Evolutionary conservation across 202 grass and related monocot genomes (phyloP).

Genomic region (Panicum hallii): DNA sequence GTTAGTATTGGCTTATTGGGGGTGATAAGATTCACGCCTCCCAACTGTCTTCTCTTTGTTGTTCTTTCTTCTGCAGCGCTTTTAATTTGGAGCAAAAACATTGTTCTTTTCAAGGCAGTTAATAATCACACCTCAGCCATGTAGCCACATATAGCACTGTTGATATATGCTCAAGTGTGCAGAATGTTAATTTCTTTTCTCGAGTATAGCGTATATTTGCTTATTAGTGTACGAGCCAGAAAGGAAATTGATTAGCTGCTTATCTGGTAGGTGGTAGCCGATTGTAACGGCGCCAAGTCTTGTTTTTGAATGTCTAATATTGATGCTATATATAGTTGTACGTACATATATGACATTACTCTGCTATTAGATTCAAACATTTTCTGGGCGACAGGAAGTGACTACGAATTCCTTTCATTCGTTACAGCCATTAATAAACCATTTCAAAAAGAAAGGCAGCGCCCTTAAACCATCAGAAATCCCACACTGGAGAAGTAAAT

Average conservation of each 20-base stretch:
- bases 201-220: not conserved
- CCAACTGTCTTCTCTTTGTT: conserved; percentile 18
- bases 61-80: not conserved
- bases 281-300: not conserved
- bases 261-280: not conserved
- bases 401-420: no score
- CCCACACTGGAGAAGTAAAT: no score
- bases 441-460: no score
- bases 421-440: no score
- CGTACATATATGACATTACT: not conserved
- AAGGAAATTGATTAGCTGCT: not conserved
- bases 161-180: not conserved
- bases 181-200: not conserved
- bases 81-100: not conserved
- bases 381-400: no score
- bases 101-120: conserved; percentile 8
- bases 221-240: no score
- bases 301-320: not conserved
- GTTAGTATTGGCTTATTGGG: conserved; percentile 27
- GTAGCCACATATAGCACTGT: not conserved
- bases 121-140: not conserved
- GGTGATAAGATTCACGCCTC: conserved; percentile 1
- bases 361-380: not conserved
- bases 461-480: no score
- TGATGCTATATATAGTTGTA: not conserved